These are phyloP conservation scores for Chlamydomonas incerta DNA, from an alignment of 139 green algal genomes.

Conservation along the genomic window DNA sequence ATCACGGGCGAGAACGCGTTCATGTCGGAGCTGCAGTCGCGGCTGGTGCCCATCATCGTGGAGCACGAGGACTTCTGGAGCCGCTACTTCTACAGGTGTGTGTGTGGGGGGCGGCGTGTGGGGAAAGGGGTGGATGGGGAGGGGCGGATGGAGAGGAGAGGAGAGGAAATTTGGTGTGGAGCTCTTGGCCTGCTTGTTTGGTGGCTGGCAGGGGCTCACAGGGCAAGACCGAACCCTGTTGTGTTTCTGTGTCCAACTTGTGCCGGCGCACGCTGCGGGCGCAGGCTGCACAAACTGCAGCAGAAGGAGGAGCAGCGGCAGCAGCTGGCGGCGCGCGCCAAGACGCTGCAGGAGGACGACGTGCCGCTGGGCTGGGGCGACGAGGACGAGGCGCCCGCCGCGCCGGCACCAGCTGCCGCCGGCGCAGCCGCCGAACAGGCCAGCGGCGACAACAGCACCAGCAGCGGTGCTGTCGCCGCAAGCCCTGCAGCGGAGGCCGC, in stretches of 20 bases:
- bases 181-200: too few species aligned
- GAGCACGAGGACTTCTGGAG: conserved; percentile 93
- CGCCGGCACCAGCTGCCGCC: not conserved
- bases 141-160: too few species aligned
- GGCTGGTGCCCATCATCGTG: conserved; percentile 94
- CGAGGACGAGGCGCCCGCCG: conserved; percentile 29
- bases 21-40: conserved; percentile 83
- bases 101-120: not conserved
- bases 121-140: too few species aligned
- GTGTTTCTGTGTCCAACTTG: too few species aligned
- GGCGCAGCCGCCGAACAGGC: not conserved
- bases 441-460: not conserved
- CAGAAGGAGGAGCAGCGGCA: conserved; percentile 72
- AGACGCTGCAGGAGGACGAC: conserved; percentile 59
- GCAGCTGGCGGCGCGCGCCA: conserved; percentile 66
- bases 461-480: not conserved
- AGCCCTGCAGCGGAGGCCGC: not conserved
- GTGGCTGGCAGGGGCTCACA: too few species aligned
- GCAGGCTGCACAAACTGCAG: conserved; percentile 74
- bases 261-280: too few species aligned
- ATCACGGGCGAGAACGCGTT: conserved; percentile 71
- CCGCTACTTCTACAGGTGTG: conserved; percentile 93
- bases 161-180: too few species aligned
- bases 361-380: conserved; percentile 68
- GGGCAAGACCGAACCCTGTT: too few species aligned